Evolutionary conservation across 352 stramenopile genomes (phyloP), one percentile per base, ranked within the genome.

Genomic region (Phytopythium helicoides): DNA sequence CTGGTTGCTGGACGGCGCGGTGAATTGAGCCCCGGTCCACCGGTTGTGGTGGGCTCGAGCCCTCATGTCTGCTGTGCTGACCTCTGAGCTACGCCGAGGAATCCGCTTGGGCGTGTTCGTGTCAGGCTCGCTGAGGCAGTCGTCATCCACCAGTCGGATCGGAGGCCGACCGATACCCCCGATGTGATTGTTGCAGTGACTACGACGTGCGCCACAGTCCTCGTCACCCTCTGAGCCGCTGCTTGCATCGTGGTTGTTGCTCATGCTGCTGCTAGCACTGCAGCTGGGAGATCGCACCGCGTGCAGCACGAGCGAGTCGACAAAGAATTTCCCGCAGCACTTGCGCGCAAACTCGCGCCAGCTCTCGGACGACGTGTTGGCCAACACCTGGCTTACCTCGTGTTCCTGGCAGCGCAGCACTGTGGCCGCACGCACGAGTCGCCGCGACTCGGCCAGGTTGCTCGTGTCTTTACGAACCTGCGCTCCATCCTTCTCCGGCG

Each of bases 381-480:
- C 60, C 28, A 89, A 68, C 23, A 89, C 66, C 49, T 86, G 76
- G 47, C 86, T 81, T n/a, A 89, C 64, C 34, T 92, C 81, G 50
- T 87, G 71, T 46, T 87, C 73, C 46, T 87, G 76, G 58, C 79
- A 90, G n/a, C 78, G 80, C 47, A 92, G 66, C 46, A 89, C 76
- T 6, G 80, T 81, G 22, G 79, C 72, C 44, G 76, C 73, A 38
- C 81, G 81, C 39, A 92, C 75, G 45, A 85, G 67, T 22, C 81
- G 76, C 42, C 70, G 87, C 19, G 76, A 89, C 22, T 69, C 69
- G 10, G 73, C 62, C 58, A 92, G 66, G 58, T 92, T 89, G 59
- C 66, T 86, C 38, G 81, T 92, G 63, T 92, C 81, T 60, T 92
- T 92, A 51, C 81, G 76, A 44, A 89, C 78, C 68, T 90, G 79